phyloP scores from a whole-genome alignment of 352 stramenopile genomes.

The Globisporangium radiosum region DNA sequence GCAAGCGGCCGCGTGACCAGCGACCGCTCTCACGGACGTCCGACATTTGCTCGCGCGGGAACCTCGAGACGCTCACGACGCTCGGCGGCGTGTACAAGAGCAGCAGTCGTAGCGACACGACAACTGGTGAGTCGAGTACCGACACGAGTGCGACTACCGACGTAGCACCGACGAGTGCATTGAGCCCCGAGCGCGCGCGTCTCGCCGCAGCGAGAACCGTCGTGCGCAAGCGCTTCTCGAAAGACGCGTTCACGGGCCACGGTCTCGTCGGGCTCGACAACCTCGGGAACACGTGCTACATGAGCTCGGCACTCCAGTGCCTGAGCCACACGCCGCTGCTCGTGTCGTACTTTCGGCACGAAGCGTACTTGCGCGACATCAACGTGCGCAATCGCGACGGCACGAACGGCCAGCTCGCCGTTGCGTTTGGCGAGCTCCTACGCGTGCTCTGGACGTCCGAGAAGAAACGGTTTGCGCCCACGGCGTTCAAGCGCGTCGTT shows the following conservation, averaged over 20 bases:
- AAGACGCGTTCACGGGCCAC: constrained; percentile 67
- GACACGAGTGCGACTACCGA: constrained; percentile 3
- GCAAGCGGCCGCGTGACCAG: constrained; percentile 38
- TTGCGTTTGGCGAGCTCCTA: constrained; percentile 92
- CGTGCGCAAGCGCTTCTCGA: constrained; percentile 62
- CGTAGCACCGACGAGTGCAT: too few relatives aligned
- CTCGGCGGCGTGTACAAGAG: constrained; percentile 29
- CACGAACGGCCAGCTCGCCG: constrained; percentile 88
- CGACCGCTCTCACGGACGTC: constrained; percentile 50
- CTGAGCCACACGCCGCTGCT: constrained; percentile 94
- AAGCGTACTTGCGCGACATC: constrained; percentile 93
- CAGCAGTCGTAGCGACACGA: constrained; percentile 1
- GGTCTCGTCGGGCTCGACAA: constrained; percentile 91
- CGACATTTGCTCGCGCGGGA: constrained; percentile 70
- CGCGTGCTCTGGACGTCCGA: constrained; percentile 87
- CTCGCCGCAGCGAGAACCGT: constrained; percentile 18
- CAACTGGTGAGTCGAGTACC: constrained; percentile 3
- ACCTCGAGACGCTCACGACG: constrained; percentile 49
- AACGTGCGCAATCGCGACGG: constrained; percentile 95
- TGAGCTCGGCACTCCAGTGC: constrained; percentile 97
- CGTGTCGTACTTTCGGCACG: constrained; percentile 94
- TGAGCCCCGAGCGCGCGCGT: not conserved
- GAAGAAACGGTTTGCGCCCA: constrained; percentile 75
- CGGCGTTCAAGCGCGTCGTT: constrained; percentile 90
- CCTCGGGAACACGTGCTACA: constrained; percentile 98